These are phyloP conservation scores for Trichoderma koningiopsis DNA, from an alignment of 2,329 filamentous ascomycete genomes.

Conservation along the genomic window DNA sequence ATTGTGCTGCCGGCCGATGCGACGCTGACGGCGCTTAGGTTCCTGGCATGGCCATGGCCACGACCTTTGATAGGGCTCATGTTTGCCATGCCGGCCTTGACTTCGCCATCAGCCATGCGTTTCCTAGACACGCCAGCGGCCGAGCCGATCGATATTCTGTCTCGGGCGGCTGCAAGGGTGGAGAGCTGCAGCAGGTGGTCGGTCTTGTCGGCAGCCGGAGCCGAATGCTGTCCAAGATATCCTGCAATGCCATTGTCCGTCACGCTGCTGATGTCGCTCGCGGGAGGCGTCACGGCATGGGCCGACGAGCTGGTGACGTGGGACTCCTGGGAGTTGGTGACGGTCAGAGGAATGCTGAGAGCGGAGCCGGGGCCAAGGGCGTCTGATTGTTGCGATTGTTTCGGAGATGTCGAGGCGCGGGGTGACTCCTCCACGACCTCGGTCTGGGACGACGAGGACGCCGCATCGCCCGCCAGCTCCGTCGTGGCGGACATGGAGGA, in stretches of 20 bases:
- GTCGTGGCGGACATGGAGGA: conserved; percentile 5
- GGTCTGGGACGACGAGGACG: conserved; percentile 11
- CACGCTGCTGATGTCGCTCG: conserved; percentile 32
- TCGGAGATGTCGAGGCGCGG: conserved; percentile 9
- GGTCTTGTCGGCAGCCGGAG: conserved; percentile 46
- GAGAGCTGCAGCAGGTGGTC: conserved; percentile 62
- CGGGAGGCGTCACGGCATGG: conserved; percentile 35
- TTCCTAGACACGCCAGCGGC: conserved; percentile 59
- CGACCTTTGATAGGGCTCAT: conserved; percentile 47
- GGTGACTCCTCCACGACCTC: conserved; percentile 10
- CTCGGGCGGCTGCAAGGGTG: conserved; percentile 57
- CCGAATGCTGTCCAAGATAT: conserved; percentile 26
- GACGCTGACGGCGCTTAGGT: conserved; percentile 67
- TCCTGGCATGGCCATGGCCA: conserved; percentile 72
- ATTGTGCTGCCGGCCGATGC: conserved; percentile 68
- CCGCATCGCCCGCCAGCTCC: not conserved
- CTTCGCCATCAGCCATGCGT: conserved; percentile 73
- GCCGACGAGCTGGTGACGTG: conserved; percentile 34
- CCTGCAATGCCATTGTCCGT: conserved; percentile 19
- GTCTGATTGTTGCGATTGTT: conserved; percentile 14
- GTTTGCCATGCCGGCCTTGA: conserved; percentile 58
- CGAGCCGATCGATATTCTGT: conserved; percentile 47
- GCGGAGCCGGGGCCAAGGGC: conserved; percentile 23
- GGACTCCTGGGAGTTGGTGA: conserved; percentile 35
- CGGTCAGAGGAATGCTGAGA: conserved; percentile 29